Conservation (phyloP, 805 yeast genomes). For the Ogataea parapolymorpha region DNA sequence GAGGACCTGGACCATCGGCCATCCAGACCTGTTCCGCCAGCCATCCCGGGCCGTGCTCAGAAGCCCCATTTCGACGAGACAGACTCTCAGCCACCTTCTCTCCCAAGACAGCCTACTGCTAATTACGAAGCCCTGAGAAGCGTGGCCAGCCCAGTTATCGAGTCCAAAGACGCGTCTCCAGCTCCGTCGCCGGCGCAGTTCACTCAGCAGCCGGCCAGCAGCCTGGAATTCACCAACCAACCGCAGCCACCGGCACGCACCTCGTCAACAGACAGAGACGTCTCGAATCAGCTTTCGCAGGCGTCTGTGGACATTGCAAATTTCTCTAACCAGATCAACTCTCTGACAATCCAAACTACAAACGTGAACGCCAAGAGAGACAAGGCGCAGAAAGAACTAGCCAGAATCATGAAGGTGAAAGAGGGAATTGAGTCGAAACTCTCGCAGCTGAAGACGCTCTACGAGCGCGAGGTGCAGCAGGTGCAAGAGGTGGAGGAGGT, state of each 20-base stretch:
- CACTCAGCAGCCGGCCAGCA: no score
- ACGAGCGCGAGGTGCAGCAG: constrained; percentile 75
- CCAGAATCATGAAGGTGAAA: constrained; percentile 63
- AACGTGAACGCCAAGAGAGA: constrained; percentile 65
- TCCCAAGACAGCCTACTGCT: constrained; percentile 12
- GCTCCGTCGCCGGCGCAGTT: constrained; percentile 15
- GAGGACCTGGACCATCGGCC: constrained; percentile 28
- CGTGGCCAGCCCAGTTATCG: constrained; percentile 2
- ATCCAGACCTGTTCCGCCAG: constrained; percentile 29
- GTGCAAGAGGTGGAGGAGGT: constrained; percentile 68
- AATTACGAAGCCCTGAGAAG: constrained; percentile 49
- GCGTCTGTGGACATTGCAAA: constrained; percentile 87
- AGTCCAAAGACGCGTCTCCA: constrained; percentile 18
- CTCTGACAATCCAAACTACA: constrained; percentile 72
- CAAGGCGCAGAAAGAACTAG: constrained; percentile 73
- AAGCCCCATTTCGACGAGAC: constrained; percentile 32
- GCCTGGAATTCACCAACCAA: background rate
- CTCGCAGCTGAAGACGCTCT: constrained; percentile 58
- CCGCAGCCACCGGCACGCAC: constrained; percentile 11
- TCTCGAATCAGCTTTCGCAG: constrained; percentile 64
- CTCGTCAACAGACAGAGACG: constrained; percentile 38
- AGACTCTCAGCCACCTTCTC: constrained; percentile 12
- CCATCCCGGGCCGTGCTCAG: constrained; percentile 34
- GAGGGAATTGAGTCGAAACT: constrained; percentile 72
- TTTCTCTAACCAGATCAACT: constrained; percentile 76